phyloP scores from a whole-genome alignment of 441 rosid genomes.

The Populus hybrid region DNA sequence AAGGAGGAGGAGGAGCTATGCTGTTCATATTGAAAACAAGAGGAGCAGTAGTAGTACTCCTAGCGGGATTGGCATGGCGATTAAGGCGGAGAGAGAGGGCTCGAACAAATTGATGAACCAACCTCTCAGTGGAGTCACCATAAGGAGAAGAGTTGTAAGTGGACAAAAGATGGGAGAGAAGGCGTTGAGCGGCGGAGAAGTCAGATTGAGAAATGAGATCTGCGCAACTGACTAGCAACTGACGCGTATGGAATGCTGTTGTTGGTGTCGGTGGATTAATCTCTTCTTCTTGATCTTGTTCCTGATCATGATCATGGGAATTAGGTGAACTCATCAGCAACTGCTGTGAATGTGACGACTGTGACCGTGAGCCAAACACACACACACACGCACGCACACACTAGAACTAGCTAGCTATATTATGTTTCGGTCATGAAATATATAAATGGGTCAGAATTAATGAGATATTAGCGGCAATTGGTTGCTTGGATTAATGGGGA shows the following conservation, averaged over 20 bases:
- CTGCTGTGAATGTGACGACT: too few species aligned
- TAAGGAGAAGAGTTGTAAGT: conserved; percentile 57
- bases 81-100: conserved; percentile 71
- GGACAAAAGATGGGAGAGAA: conserved; percentile 47
- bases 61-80: conserved; percentile 22
- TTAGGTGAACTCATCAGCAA: too few species aligned
- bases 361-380: too few species aligned
- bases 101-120: conserved; percentile 66
- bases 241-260: conserved; percentile 55
- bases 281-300: too few species aligned
- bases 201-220: conserved; percentile 67
- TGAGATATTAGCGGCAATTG: too few species aligned
- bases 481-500: too few species aligned
- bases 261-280: background rate
- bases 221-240: conserved; percentile 63
- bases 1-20: background rate
- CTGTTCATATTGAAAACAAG: background rate
- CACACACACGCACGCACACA: too few species aligned
- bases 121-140: conserved; percentile 78
- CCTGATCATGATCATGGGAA: too few species aligned
- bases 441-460: too few species aligned
- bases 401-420: too few species aligned
- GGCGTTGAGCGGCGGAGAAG: conserved; percentile 66
- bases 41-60: background rate
- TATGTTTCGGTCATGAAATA: too few species aligned